Evolutionary conservation across 2,329 filamentous ascomycete genomes (phyloP).

Genomic region (Aureobasidium pullulans): DNA sequence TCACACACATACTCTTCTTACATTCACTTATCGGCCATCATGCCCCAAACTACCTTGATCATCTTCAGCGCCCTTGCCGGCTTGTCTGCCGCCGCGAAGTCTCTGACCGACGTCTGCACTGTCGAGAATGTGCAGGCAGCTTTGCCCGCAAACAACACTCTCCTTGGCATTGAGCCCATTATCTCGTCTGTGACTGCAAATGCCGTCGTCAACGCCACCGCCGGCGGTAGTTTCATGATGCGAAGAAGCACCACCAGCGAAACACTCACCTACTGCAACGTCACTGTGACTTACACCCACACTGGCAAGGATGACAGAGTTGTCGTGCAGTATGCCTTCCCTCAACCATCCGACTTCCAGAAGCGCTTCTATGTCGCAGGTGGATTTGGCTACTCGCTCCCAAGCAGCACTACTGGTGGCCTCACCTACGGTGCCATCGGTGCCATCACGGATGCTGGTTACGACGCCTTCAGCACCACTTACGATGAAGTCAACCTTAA

Average conservation of each 20-base stretch:
- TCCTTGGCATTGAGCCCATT: slow-evolving; percentile 30
- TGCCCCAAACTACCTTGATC: too few species aligned
- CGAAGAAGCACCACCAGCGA: slow-evolving; percentile 19
- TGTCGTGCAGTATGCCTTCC: slow-evolving; percentile 35
- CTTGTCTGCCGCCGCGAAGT: not conserved
- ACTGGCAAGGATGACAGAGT: slow-evolving; percentile 30
- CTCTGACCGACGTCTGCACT: slow-evolving; percentile 17
- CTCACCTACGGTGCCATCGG: slow-evolving; percentile 40
- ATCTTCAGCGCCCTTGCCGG: too few species aligned
- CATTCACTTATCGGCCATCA: too few species aligned
- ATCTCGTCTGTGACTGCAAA: slow-evolving; percentile 31
- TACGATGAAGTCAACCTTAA: slow-evolving; percentile 27
- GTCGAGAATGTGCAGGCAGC: slow-evolving; percentile 15
- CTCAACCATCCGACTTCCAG: slow-evolving; percentile 35
- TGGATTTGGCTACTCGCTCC: slow-evolving; percentile 26
- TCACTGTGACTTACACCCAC: slow-evolving; percentile 33
- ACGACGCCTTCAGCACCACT: slow-evolving; percentile 38
- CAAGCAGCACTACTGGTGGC: slow-evolving; percentile 30
- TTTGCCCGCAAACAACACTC: slow-evolving; percentile 15
- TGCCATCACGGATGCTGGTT: slow-evolving; percentile 44
- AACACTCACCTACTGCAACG: slow-evolving; percentile 13
- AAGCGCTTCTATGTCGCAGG: slow-evolving; percentile 37
- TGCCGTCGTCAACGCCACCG: slow-evolving; percentile 25
- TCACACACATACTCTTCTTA: too few species aligned
- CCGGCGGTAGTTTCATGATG: not conserved